These are phyloP conservation scores for Termitomyces sp. DNA, from an alignment of 768 basidiomycete genomes.

Conservation along the genomic window DNA sequence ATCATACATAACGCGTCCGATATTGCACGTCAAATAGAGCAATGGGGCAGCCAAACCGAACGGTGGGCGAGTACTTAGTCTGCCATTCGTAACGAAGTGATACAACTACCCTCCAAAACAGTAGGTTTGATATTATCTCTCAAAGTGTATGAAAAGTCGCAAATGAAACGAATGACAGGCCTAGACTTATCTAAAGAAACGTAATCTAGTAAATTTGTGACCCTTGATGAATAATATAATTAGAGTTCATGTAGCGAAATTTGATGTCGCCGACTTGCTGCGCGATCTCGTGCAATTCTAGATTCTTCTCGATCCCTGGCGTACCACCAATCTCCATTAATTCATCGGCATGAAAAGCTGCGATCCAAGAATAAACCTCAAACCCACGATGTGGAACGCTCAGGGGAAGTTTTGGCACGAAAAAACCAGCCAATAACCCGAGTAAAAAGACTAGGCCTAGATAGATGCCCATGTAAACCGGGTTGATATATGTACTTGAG, in stretches of 20 bases:
- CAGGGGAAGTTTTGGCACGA: slow-evolving; percentile 23
- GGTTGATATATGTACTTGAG: slow-evolving; percentile 20
- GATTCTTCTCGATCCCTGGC: slow-evolving; percentile 17
- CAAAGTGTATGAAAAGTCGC: too few relatives aligned
- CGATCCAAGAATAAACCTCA: slow-evolving; percentile 25
- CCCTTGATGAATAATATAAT: neutral
- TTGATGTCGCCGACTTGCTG: slow-evolving; percentile 21
- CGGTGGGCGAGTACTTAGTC: too few relatives aligned
- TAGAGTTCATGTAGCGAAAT: slow-evolving; percentile 17
- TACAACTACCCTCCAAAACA: too few relatives aligned
- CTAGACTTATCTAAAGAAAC: too few relatives aligned
- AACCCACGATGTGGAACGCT: slow-evolving; percentile 24
- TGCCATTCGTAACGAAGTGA: too few relatives aligned
- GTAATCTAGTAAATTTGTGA: neutral
- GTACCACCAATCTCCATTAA: slow-evolving; percentile 17
- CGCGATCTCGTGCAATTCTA: slow-evolving; percentile 24
- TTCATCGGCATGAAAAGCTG: slow-evolving; percentile 24
- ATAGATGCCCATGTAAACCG: slow-evolving; percentile 17
- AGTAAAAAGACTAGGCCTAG: slow-evolving; percentile 20
- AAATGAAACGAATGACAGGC: too few relatives aligned
- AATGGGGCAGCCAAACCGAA: too few relatives aligned
- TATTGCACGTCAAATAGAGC: too few relatives aligned
- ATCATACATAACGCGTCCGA: too few relatives aligned
- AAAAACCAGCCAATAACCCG: slow-evolving; percentile 25
- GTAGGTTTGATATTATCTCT: too few relatives aligned